Evolutionary conservation across 2,329 filamentous ascomycete species (phyloP).

Genomic region (Calonectria hawksworthii): DNA sequence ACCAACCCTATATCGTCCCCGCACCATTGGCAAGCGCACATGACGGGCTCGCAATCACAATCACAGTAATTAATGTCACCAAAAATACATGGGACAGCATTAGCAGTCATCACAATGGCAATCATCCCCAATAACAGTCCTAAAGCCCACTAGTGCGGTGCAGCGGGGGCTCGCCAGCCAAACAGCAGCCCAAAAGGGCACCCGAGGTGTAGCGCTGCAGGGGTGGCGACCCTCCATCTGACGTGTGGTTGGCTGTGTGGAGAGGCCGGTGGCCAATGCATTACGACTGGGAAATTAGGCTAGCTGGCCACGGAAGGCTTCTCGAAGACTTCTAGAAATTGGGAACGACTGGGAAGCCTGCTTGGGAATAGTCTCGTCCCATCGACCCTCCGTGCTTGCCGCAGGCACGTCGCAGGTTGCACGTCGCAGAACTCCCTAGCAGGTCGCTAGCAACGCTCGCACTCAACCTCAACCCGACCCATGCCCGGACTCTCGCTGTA

Average conservation of each 20-base stretch:
- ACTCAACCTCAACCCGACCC: not conserved
- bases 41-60: conserved; percentile 6
- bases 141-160: not conserved
- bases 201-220: conserved; percentile 24
- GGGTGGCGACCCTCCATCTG: conserved; percentile 24
- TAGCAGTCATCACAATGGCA: conserved; percentile 13
- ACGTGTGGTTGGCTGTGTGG: conserved; percentile 46
- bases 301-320: conserved; percentile 52
- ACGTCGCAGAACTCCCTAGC: not conserved
- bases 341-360: not conserved
- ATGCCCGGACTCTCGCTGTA: not conserved
- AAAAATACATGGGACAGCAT: not conserved
- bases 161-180: not conserved
- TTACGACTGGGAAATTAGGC: conserved; percentile 46
- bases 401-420: conserved; percentile 30
- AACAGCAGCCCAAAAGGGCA: conserved; percentile 20
- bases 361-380: conserved; percentile 6
- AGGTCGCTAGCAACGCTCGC: conserved; percentile 8
- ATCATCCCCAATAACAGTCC: conserved; percentile 14
- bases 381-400: conserved; percentile 25
- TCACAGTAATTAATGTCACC: conserved; percentile 5
- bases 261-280: conserved; percentile 43
- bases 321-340: conserved; percentile 52
- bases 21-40: conserved; percentile 4
- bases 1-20: not conserved